Evolutionary conservation across 1,139 yeast genomes (phyloP).

Genomic region (Zygosaccharomyces sapae): DNA sequence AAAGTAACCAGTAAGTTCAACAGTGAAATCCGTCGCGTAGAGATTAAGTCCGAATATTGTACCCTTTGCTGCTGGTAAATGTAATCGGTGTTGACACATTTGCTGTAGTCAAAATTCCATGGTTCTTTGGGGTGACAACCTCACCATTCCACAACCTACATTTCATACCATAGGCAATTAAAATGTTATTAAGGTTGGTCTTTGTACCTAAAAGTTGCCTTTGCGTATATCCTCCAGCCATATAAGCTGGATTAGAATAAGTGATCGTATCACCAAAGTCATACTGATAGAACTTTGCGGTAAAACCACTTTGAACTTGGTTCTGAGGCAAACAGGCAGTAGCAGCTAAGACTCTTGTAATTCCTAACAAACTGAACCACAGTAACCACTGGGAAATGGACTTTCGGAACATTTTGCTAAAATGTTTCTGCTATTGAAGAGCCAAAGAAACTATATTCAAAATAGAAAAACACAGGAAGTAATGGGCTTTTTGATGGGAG

Average conservation of each 20-base stretch:
- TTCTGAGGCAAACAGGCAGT: conserved; percentile 8
- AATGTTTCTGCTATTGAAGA: too few relatives aligned
- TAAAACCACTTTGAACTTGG: conserved; percentile 1
- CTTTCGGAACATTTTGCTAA: too few relatives aligned
- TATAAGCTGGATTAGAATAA: conserved; percentile 1
- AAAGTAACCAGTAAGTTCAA: conserved; percentile 33
- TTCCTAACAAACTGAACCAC: too few relatives aligned
- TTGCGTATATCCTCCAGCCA: conserved; percentile 3
- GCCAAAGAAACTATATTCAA: too few relatives aligned
- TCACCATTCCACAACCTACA: background rate
- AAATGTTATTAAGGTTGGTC: background rate
- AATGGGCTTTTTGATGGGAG: too few relatives aligned
- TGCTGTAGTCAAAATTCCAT: background rate
- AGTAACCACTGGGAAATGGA: too few relatives aligned
- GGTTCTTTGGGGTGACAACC: background rate
- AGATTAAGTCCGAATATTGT: conserved; percentile 18
- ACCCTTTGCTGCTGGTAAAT: background rate
- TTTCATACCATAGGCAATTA: background rate
- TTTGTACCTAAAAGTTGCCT: conserved; percentile 1
- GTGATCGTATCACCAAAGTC: background rate
- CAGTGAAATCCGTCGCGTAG: conserved; percentile 23
- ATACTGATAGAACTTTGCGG: conserved; percentile 5
- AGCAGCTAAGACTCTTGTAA: background rate
- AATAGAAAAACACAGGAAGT: too few relatives aligned
- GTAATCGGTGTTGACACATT: background rate